Conservation (phyloP, 129 eudicot species). For the Arctium minus region DNA sequence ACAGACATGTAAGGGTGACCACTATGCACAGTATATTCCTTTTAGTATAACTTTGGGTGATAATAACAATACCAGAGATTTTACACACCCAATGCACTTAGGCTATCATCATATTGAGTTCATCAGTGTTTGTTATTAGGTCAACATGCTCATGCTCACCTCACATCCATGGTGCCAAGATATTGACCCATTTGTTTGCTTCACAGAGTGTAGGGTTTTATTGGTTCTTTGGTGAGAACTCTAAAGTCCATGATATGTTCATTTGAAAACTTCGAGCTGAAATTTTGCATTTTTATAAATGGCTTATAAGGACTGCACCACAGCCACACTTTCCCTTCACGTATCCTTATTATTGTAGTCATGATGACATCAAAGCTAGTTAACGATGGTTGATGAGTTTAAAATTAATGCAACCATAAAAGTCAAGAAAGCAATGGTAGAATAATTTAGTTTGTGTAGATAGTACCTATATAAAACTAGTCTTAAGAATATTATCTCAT, state of each 20-base stretch:
- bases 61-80: too few species aligned
- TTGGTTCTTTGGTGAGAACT: neutral
- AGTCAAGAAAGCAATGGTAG: neutral
- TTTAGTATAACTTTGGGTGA: too few species aligned
- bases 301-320: neutral
- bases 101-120: too few species aligned
- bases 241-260: neutral
- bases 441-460: neutral
- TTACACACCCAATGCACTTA: too few species aligned
- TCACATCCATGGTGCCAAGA: too few species aligned
- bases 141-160: too few species aligned
- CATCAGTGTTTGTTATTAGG: too few species aligned
- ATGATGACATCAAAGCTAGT: neutral
- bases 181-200: too few species aligned
- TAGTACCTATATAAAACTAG: neutral
- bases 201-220: neutral
- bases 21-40: too few species aligned
- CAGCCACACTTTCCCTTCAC: neutral
- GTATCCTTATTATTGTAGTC: neutral
- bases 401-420: neutral
- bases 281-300: too few species aligned
- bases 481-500: neutral
- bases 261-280: neutral
- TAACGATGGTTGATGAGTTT: neutral
- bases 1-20: too few species aligned